Conservation (phyloP, 495 filamentous ascomycete genomes). For the Clavariopsis aquatica region DNA sequence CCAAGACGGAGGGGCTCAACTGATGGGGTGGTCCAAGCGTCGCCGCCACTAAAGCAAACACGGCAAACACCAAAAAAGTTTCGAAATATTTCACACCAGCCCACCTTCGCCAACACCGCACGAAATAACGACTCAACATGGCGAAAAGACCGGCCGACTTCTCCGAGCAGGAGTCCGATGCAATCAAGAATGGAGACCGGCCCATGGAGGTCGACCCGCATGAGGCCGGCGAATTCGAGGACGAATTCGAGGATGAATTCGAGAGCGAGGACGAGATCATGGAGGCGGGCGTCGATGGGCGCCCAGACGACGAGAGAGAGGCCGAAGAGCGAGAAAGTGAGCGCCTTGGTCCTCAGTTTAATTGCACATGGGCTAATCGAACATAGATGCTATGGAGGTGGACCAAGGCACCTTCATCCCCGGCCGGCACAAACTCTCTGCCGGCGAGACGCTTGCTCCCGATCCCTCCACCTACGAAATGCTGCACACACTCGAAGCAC, state of each 20-base stretch:
- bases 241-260: constrained; percentile 95
- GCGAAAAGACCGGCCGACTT: constrained; percentile 50
- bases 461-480: constrained; percentile 93
- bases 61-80: constrained; percentile 28
- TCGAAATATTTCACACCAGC: constrained; percentile 12
- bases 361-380: constrained; percentile 11
- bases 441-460: constrained; percentile 85
- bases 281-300: constrained; percentile 89
- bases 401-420: constrained; percentile 92
- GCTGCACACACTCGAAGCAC: constrained; percentile 87
- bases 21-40: background rate
- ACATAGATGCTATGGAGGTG: constrained; percentile 77
- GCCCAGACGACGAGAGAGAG: constrained; percentile 89
- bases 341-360: constrained; percentile 30
- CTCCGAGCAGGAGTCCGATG: constrained; percentile 42
- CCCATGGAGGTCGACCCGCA: constrained; percentile 51
- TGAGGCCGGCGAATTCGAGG: constrained; percentile 81
- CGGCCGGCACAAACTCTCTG: constrained; percentile 78
- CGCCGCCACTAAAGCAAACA: constrained; percentile 8
- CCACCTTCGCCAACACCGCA: background rate
- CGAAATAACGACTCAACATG: constrained; percentile 33
- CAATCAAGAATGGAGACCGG: constrained; percentile 49
- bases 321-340: constrained; percentile 73
- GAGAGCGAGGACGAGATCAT: constrained; percentile 95
- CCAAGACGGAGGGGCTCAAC: background rate